Conservation (phyloP, 139 green algal species). For the Tetratostichococcus sp. region DNA sequence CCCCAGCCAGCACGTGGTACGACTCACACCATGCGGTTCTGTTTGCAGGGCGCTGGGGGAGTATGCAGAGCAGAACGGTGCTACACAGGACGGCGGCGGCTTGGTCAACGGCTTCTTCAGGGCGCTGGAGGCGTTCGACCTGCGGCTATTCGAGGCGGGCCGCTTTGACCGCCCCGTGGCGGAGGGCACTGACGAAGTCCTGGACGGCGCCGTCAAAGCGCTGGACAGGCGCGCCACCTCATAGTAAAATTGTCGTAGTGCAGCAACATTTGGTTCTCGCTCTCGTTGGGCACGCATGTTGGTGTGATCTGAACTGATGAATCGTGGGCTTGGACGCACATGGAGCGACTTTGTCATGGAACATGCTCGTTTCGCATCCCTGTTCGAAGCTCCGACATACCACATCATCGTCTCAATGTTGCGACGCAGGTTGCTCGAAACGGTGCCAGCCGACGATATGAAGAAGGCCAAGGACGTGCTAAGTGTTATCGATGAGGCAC, state of each 20-base stretch:
- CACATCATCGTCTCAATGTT: too few species aligned
- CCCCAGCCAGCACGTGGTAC: too few species aligned
- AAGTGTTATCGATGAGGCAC: neutral
- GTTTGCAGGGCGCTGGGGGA: conserved; percentile 6
- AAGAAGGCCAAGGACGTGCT: neutral
- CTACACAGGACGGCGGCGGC: neutral
- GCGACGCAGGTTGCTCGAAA: neutral
- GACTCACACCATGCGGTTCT: too few species aligned
- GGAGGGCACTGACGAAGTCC: conserved; percentile 8
- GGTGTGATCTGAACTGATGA: too few species aligned
- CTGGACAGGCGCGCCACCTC: neutral
- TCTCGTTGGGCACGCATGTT: too few species aligned
- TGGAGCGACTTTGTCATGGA: too few species aligned
- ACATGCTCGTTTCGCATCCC: too few species aligned
- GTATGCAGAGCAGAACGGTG: conserved; percentile 12
- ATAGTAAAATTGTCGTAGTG: neutral
- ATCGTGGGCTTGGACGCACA: too few species aligned
- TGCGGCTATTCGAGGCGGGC: conserved; percentile 23
- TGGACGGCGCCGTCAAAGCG: conserved; percentile 16
- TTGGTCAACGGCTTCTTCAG: conserved; percentile 37
- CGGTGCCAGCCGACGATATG: neutral
- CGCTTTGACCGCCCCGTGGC: conserved; percentile 4
- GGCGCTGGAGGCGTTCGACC: conserved; percentile 31
- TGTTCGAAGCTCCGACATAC: neutral
- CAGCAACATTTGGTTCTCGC: neutral